Evolutionary conservation across 2,329 filamentous ascomycete species (phyloP), one percentile per base, ranked within the genome.

Genomic region (Aureobasidium vineae): DNA sequence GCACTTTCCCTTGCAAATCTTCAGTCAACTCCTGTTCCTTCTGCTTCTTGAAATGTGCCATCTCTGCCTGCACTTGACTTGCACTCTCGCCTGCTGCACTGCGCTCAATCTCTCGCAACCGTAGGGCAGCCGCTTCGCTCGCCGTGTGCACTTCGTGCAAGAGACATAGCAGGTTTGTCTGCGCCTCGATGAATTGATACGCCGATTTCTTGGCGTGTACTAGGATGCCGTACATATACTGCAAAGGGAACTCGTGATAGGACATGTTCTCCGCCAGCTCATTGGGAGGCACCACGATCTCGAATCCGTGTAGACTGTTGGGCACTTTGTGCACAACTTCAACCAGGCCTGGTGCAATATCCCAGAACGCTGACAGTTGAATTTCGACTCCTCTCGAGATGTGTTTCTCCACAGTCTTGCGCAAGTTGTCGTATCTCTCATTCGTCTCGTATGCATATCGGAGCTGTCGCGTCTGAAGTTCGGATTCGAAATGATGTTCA

Each of bases 321-420:
- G 92, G 93, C 26, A 97, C 88, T 72, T 90, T 90, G 68, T 96
- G 90, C 13, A 96, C 84, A 54, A 98, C 82, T 19, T 88, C 84
- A 31, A 89, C 83, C 0, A 99, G 83, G 3, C 88, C 87, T 2
- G 95, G 95, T 1, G 93, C 94, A 72, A 98, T 96, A 74, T 99
- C 95, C 95, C 95, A 99, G 76, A 98, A 99, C 0, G 94, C 93
- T 11, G 90, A 93, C 2, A 97, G 84, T 78, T 98, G 95, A 65
- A 92, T 86, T 75, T 97, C 92, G 13, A 98, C 92, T 19, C 94
- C 95, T 11, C 91, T 88, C 23, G 88, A 87, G 26, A 97, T 93
- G 65, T 95, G 95, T 71, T 88, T 84, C 75, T 97, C 92, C 36
- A 97, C 86, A 7, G 95, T 86, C 54, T 85, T 83, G 71, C 91